These are phyloP conservation scores for Lecanosticta acicola DNA, from an alignment of 2,329 filamentous ascomycete genomes.

Conservation along the genomic window DNA sequence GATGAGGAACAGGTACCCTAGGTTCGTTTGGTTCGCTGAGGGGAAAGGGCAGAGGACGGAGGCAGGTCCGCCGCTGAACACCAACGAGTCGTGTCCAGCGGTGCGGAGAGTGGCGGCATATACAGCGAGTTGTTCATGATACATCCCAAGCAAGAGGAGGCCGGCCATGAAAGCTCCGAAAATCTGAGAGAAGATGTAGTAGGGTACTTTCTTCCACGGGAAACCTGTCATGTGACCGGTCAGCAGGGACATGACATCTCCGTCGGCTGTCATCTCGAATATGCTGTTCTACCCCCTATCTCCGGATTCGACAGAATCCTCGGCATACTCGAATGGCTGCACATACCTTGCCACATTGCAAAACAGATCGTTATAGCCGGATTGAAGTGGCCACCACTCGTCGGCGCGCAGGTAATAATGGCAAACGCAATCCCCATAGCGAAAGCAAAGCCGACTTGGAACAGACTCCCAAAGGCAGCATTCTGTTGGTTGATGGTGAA, in stretches of 20 bases:
- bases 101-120: too few species aligned
- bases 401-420: slow-evolving; percentile 52
- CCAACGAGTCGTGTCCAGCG: slow-evolving; percentile 37
- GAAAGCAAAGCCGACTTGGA: slow-evolving; percentile 53
- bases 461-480: slow-evolving; percentile 49
- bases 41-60: slow-evolving; percentile 54
- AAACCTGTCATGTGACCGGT: too few species aligned
- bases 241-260: too few species aligned
- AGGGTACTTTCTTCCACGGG: slow-evolving; percentile 53
- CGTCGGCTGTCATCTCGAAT: too few species aligned
- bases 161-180: slow-evolving; percentile 52
- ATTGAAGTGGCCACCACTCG: slow-evolving; percentile 41
- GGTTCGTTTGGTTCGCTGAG: slow-evolving; percentile 43
- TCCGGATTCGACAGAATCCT: too few species aligned
- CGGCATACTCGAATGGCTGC: too few species aligned
- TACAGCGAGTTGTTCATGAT: slow-evolving; percentile 53
- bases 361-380: slow-evolving; percentile 38
- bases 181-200: slow-evolving; percentile 54
- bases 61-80: slow-evolving; percentile 49
- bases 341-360: slow-evolving; percentile 50
- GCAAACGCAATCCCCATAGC: slow-evolving; percentile 55
- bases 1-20: slow-evolving; percentile 53
- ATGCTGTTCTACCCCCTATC: too few species aligned
- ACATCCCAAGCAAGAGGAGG: slow-evolving; percentile 53
- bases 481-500: slow-evolving; percentile 46